Evolutionary conservation across 2,329 filamentous ascomycete species (phyloP).

Genomic region (Hypoxylon sp.): DNA sequence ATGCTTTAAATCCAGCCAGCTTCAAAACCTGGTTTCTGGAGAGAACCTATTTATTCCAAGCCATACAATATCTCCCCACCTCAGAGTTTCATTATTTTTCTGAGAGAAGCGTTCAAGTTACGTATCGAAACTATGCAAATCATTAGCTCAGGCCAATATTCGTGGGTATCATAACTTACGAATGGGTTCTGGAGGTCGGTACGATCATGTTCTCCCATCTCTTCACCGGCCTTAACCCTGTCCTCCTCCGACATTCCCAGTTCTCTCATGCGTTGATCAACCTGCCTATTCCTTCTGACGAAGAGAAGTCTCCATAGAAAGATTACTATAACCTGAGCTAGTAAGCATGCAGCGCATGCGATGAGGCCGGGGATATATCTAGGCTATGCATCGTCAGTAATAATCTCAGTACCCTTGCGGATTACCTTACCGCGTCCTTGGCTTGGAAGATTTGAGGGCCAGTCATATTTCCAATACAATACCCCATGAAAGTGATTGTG

Average conservation of each 20-base stretch:
- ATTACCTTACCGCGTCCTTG: conserved; percentile 56
- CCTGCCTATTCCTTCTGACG: conserved; percentile 58
- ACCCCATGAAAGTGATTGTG: conserved; percentile 62
- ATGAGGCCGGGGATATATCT: conserved; percentile 61
- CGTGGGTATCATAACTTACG: conserved; percentile 46
- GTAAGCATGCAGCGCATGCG: conserved; percentile 58
- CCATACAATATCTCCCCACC: not conserved
- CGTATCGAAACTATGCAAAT: conserved; percentile 28
- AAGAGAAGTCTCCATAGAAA: conserved; percentile 59
- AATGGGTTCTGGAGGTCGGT: conserved; percentile 59
- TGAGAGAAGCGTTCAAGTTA: not conserved
- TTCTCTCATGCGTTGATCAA: conserved; percentile 50
- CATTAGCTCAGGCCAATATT: not conserved
- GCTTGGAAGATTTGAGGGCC: conserved; percentile 63
- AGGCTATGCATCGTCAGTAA: conserved; percentile 50
- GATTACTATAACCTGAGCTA: conserved; percentile 56
- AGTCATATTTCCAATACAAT: conserved; percentile 64
- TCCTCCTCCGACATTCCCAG: conserved; percentile 57
- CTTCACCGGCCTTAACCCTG: conserved; percentile 50
- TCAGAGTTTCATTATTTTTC: not conserved
- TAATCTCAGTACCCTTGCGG: not conserved
- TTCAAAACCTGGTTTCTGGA: not conserved
- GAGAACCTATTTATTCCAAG: too few species aligned
- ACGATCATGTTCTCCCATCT: conserved; percentile 56
- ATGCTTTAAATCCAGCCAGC: not conserved